These are phyloP conservation scores for Picochlorum sp. DNA, from an alignment of 139 green algal species.

Conservation along the genomic window DNA sequence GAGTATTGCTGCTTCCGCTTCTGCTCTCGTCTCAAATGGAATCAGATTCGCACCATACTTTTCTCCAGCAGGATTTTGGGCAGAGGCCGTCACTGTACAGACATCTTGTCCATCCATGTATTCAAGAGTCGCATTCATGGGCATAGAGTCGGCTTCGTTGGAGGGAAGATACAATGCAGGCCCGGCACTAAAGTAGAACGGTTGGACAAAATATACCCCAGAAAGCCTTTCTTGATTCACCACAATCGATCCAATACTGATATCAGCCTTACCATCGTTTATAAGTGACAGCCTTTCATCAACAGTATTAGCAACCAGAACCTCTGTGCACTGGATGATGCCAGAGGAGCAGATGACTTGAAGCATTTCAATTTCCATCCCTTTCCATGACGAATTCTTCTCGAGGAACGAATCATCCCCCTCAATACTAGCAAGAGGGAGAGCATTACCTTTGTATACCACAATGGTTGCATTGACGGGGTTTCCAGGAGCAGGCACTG, in stretches of 20 bases:
- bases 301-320: background rate
- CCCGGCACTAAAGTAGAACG: background rate
- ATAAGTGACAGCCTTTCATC: background rate
- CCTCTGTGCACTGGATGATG: background rate
- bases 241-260: conserved; percentile 1
- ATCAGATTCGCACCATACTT: conserved; percentile 2
- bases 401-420: background rate
- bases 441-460: conserved; percentile 1
- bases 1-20: background rate
- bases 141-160: background rate
- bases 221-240: background rate
- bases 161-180: background rate
- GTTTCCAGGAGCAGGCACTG: background rate
- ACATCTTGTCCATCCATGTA: conserved; percentile 2
- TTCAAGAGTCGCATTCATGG: background rate
- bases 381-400: background rate
- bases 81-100: background rate
- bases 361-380: conserved; percentile 4
- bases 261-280: background rate
- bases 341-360: background rate
- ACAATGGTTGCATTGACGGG: background rate
- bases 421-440: background rate
- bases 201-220: background rate
- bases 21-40: conserved; percentile 1
- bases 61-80: background rate